Conservation (phyloP, 208 protist species). For the Leishmania lainsoni region DNA sequence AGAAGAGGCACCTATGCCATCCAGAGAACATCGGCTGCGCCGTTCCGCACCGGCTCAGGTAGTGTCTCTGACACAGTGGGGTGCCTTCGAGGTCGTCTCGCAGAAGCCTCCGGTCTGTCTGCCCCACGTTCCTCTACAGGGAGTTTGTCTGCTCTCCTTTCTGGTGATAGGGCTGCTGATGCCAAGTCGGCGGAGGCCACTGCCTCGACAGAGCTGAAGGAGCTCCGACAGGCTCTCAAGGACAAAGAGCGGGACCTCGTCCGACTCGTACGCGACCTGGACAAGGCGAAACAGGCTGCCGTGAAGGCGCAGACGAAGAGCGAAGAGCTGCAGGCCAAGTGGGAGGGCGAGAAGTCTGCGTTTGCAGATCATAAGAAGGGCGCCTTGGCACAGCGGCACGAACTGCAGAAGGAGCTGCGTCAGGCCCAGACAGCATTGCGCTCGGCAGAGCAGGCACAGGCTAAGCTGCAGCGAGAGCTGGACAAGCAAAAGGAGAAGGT, state of each 20-base stretch:
- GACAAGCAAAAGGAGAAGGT: conserved; percentile 20
- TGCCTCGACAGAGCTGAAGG: conserved; percentile 5
- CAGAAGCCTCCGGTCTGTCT: neutral
- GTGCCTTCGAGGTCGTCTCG: conserved; percentile 9
- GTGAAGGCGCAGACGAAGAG: conserved; percentile 10
- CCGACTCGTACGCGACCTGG: neutral
- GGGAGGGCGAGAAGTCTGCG: conserved; percentile 20
- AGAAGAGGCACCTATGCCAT: neutral
- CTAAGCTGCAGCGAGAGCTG: conserved; percentile 28
- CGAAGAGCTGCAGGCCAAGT: conserved; percentile 16
- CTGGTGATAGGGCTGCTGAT: neutral
- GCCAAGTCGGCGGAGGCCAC: conserved; percentile 4
- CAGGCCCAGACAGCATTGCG: conserved; percentile 10
- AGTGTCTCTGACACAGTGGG: neutral
- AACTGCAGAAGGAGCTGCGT: conserved; percentile 20
- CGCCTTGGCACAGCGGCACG: neutral
- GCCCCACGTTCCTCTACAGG: neutral
- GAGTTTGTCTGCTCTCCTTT: neutral
- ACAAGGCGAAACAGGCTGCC: conserved; percentile 5
- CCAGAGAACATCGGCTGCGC: neutral
- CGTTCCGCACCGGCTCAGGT: neutral
- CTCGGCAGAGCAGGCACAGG: conserved; percentile 15
- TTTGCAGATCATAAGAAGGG: conserved; percentile 11
- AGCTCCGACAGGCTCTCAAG: conserved; percentile 9
- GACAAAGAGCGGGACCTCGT: conserved; percentile 24